phyloP scores from a whole-genome alignment of 2,329 filamentous ascomycete genomes.

The Didymella sp. region DNA sequence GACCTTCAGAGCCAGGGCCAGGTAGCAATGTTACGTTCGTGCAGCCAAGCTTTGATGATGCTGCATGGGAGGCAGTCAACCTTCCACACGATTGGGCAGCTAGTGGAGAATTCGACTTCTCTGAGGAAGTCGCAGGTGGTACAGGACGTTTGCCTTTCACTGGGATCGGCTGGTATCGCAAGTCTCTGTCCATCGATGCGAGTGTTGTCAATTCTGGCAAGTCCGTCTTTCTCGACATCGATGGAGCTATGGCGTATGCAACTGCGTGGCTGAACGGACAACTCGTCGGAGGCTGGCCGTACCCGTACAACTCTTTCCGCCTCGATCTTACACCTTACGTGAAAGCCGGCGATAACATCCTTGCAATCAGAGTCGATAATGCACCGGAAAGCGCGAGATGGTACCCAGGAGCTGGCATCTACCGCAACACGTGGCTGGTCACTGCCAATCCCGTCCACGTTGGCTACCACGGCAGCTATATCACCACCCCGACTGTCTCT shows the following conservation, averaged over 20 bases:
- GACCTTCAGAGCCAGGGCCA: slow-evolving; percentile 41
- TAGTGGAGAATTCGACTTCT: slow-evolving; percentile 53
- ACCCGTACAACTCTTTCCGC: slow-evolving; percentile 60
- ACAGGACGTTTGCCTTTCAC: slow-evolving; percentile 58
- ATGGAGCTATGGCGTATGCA: slow-evolving; percentile 61
- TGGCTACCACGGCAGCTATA: slow-evolving; percentile 57
- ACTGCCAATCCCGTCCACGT: slow-evolving; percentile 57
- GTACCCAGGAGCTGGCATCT: slow-evolving; percentile 63
- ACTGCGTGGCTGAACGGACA: slow-evolving; percentile 61
- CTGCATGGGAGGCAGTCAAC: slow-evolving; percentile 51
- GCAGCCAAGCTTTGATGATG: slow-evolving; percentile 50
- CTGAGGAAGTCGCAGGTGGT: slow-evolving; percentile 47
- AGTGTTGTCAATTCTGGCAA: slow-evolving; percentile 45
- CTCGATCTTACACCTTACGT: slow-evolving; percentile 58
- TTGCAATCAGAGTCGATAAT: slow-evolving; percentile 62
- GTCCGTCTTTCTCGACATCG: slow-evolving; percentile 56
- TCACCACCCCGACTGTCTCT: slow-evolving; percentile 58
- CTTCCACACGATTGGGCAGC: slow-evolving; percentile 62
- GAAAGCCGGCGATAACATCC: slow-evolving; percentile 48
- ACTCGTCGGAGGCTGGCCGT: slow-evolving; percentile 61
- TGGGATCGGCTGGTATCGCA: slow-evolving; percentile 63
- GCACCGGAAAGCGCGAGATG: slow-evolving; percentile 58
- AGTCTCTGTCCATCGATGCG: slow-evolving; percentile 45
- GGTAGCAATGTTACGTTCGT: slow-evolving; percentile 44
- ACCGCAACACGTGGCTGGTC: slow-evolving; percentile 63